Evolutionary conservation across 768 basidiomycete species (phyloP).

Genomic region (Russula virescens): DNA sequence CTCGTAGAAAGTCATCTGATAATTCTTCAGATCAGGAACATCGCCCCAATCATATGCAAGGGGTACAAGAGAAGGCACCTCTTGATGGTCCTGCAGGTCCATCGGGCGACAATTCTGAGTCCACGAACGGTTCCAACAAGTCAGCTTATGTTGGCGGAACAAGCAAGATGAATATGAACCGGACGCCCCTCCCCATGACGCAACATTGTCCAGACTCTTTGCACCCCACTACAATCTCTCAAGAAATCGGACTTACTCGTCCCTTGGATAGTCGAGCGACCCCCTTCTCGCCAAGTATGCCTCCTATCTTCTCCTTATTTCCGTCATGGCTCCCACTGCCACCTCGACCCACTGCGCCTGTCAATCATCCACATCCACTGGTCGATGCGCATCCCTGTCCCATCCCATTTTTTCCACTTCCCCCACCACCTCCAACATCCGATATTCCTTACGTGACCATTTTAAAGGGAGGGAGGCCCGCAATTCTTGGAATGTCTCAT

Average conservation of each 20-base stretch:
- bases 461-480: background rate
- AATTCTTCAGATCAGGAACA: background rate
- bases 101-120: background rate
- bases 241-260: background rate
- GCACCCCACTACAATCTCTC: background rate
- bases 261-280: background rate
- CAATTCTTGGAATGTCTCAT: conserved; percentile 10
- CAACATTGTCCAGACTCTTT: background rate
- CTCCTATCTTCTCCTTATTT: background rate
- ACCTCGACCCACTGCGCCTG: background rate
- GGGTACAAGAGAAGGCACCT: background rate
- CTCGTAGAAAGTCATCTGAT: background rate
- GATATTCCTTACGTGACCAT: background rate
- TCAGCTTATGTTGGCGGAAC: background rate
- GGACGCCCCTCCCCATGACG: background rate
- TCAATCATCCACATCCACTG: background rate
- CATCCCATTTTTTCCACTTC: background rate
- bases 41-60: no score
- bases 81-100: background rate
- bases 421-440: background rate
- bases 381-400: background rate
- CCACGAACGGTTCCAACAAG: background rate
- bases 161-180: background rate
- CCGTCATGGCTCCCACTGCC: background rate
- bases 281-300: background rate